Conservation (phyloP, 371 early-diverging fungal genomes). For the Nosema granulosis region DNA sequence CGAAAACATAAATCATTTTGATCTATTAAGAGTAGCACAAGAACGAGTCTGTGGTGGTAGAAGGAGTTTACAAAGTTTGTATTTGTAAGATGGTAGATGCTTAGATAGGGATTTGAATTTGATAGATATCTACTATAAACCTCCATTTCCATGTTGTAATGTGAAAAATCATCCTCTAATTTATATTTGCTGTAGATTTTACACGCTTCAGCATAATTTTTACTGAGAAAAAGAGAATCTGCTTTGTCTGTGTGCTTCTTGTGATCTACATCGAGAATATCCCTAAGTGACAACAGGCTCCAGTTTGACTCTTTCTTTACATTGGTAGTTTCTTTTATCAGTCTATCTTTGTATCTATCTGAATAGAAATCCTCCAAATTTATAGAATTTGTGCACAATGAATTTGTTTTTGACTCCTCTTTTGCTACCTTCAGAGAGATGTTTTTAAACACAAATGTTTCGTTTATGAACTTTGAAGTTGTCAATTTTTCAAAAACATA, state of each 20-base stretch:
- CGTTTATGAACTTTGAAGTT: background rate
- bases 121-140: slow-evolving; percentile 19
- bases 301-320: background rate
- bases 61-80: background rate
- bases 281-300: background rate
- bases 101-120: background rate
- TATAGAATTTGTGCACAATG: background rate
- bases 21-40: background rate
- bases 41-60: background rate
- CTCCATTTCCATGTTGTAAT: slow-evolving; percentile 43
- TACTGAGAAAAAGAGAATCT: slow-evolving; percentile 26
- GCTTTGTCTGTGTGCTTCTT: slow-evolving; percentile 23
- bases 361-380: background rate
- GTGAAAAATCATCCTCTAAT: slow-evolving; percentile 20
- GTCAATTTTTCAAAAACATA: background rate
- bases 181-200: slow-evolving; percentile 33
- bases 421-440: background rate
- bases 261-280: slow-evolving; percentile 12
- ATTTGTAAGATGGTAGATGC: background rate
- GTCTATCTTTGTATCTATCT: background rate
- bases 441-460: slow-evolving; percentile 8
- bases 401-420: background rate
- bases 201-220: slow-evolving; percentile 40
- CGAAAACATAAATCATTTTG: background rate
- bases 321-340: background rate